Percentiles rank a stretch among this genome's conserved stretches.
These are phyloP conservation scores for Chloropicon primus DNA, from an alignment of 139 green algal species.

Conservation along the genomic window DNA sequence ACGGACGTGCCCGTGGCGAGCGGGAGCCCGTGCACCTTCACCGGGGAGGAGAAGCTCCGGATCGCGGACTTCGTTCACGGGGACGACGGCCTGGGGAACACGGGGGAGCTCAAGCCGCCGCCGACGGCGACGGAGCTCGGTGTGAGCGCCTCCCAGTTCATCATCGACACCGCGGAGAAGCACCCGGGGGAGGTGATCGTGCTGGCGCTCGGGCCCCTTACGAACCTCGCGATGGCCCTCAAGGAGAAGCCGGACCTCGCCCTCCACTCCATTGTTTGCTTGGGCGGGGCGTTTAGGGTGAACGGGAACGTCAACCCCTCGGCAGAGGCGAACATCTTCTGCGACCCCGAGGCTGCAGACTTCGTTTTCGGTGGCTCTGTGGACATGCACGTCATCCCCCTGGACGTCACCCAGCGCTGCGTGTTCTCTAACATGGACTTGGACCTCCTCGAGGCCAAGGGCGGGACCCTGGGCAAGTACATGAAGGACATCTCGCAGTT, in stretches of 20 bases:
- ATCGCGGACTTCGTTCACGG: constrained; percentile 87
- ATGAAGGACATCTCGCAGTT: constrained; percentile 42
- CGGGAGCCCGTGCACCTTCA: constrained; percentile 27
- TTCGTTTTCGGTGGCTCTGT: constrained; percentile 34
- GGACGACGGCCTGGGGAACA: constrained; percentile 74
- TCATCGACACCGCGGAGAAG: constrained; percentile 33
- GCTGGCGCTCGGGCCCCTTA: constrained; percentile 64
- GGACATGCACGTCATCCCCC: constrained; percentile 30
- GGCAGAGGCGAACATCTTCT: constrained; percentile 62
- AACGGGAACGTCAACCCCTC: constrained; percentile 77
- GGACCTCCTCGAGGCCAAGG: constrained; percentile 21
- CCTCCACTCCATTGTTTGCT: constrained; percentile 28
- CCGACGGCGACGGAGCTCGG: constrained; percentile 7
- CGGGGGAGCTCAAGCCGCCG: constrained; percentile 14
- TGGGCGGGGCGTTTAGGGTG: constrained; percentile 66
- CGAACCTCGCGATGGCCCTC: constrained; percentile 72
- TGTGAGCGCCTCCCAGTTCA: constrained; percentile 55
- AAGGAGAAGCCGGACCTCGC: constrained; percentile 38
- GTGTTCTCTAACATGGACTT: constrained; percentile 24
- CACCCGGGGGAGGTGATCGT: constrained; percentile 39
- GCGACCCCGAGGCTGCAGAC: constrained; percentile 58
- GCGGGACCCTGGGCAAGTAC: constrained; percentile 37
- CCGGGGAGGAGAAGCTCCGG: constrained; percentile 37
- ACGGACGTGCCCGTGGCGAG: constrained; percentile 35
- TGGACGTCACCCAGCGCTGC: constrained; percentile 56